Base-by-base conservation (phyloP, 176 grass and related monocot species). In the Aegilops longissima region DNA sequence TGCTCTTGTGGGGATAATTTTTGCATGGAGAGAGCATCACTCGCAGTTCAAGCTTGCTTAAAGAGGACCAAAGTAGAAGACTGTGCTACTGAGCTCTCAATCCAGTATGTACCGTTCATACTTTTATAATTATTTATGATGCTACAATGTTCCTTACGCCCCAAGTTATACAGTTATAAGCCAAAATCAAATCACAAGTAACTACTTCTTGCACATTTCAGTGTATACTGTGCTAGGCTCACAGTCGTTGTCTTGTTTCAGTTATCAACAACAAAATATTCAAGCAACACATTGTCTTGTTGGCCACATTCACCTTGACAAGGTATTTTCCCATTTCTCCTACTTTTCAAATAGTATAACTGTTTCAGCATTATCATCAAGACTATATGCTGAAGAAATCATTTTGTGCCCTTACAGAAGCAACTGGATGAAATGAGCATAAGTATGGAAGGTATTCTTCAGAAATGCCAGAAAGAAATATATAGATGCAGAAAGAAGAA, bases 301-400 rank as follows among this genome's bases (percentile, higher is more conserved):
- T 88, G 87, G 93, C 64, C 90, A 94, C 79, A 83, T 94, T 86
- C 85, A 92, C 80, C 61, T 94, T 80, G 79, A 94, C 42, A 83
- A 94, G 93, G 93, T 94, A 35, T 58, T 66, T 18, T 51, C 4
- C 3, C 45, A 14, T 13, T 18, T 31, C 61, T 78, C 63, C 71
- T 82, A 65, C 62, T 86, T 70, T 62, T 69, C 20, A 81, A 67
- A 86, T 45, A 9, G 31, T 20, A 59, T 86, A 5, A 9, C 30
- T 38, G 40, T 77, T 77, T 90, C 21, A 69, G 47, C 39, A 82
- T 51, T 51, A 33, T 45, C 24, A 80, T 25, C 40, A 68, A 77
- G 44, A 67, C 63, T 64, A 70, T 66, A 14, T 35, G 40, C 61
- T 77, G 27, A 67, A 29, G 61, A 81, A 45, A 59, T 6, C 70